Evolutionary conservation across 2,329 filamentous ascomycete species (phyloP).

Genomic region (Aspergillus sp.): DNA sequence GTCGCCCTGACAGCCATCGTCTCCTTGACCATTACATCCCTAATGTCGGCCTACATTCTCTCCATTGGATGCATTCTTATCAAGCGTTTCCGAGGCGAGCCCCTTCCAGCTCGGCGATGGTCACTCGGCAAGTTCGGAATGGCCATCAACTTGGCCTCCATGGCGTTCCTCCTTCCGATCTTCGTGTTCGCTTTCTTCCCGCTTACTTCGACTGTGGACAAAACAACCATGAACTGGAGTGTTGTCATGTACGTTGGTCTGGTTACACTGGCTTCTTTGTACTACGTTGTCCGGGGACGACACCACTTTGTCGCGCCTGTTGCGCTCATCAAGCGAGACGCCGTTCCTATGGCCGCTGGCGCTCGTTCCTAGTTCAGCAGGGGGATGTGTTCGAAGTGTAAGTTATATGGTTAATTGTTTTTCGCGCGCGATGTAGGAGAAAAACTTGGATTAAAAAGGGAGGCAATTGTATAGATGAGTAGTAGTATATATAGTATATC

Average conservation of each 20-base stretch:
- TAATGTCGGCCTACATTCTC: conserved; percentile 51
- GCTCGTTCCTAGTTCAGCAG: neutral
- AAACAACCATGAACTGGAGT: conserved; percentile 54
- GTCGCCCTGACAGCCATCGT: conserved; percentile 50
- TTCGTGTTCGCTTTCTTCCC: conserved; percentile 55
- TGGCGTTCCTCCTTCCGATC: conserved; percentile 45
- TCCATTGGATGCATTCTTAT: conserved; percentile 53
- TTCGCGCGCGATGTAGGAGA: neutral
- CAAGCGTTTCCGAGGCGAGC: conserved; percentile 48
- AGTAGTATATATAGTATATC: neutral
- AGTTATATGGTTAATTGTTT: neutral
- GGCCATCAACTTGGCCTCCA: conserved; percentile 47
- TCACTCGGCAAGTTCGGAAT: conserved; percentile 51
- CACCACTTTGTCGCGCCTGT: conserved; percentile 48
- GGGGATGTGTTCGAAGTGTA: neutral
- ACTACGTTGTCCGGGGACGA: conserved; percentile 48
- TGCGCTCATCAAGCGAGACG: conserved; percentile 38
- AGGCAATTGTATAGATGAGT: neutral
- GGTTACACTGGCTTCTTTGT: conserved; percentile 48
- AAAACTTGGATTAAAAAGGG: neutral
- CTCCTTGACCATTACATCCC: conserved; percentile 47
- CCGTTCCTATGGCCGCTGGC: neutral
- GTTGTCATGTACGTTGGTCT: conserved; percentile 52
- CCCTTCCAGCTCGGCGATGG: conserved; percentile 51
- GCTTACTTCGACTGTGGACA: conserved; percentile 34